These are phyloP conservation scores for Tuber indicum DNA, from an alignment of 495 filamentous ascomycete genomes.

Conservation along the genomic window DNA sequence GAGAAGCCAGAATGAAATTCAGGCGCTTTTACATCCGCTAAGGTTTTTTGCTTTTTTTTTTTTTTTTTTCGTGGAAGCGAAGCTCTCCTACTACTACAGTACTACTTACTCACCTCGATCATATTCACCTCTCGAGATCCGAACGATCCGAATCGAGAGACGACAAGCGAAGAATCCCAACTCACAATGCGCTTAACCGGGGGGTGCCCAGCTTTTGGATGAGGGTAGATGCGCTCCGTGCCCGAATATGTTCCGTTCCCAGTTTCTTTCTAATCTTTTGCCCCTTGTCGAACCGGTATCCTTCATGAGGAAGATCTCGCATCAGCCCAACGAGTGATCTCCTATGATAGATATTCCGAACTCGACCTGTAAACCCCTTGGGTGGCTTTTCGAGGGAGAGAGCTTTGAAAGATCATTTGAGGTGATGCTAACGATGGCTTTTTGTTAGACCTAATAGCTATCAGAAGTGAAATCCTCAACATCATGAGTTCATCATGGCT, in stretches of 20 bases:
- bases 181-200: background rate
- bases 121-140: background rate
- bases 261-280: background rate
- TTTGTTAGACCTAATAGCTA: background rate
- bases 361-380: background rate
- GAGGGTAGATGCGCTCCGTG: background rate
- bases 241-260: background rate
- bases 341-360: background rate
- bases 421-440: background rate
- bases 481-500: background rate
- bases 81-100: too few species aligned
- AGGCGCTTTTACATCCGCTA: background rate
- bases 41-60: too few species aligned
- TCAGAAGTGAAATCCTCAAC: background rate
- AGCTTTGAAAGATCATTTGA: background rate
- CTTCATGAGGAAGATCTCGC: background rate
- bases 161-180: background rate
- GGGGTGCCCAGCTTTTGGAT: background rate
- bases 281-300: background rate
- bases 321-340: background rate
- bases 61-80: background rate
- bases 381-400: background rate
- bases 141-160: background rate
- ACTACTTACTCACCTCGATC: background rate
- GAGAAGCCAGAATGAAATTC: background rate